Evolutionary conservation across 805 yeast genomes (phyloP).

Genomic region (Zygosaccharomyces bisporus): DNA sequence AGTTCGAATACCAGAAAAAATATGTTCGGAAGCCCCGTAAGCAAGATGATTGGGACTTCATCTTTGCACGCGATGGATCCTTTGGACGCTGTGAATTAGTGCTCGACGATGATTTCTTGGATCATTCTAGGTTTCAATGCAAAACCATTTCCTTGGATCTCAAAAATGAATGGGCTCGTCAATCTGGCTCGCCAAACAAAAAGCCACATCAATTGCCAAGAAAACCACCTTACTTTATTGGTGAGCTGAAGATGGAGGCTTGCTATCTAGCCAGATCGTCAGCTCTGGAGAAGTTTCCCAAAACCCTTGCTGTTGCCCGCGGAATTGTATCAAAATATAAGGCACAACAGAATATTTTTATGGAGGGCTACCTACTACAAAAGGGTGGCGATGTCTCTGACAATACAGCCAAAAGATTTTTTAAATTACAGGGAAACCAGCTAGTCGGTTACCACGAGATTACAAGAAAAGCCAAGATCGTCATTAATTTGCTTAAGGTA

Average conservation of each 20-base stretch:
- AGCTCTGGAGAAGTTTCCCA: slow-evolving; percentile 60
- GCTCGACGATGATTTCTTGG: slow-evolving; percentile 20
- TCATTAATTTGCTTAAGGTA: slow-evolving; percentile 70
- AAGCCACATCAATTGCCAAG: slow-evolving; percentile 21
- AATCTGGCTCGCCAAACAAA: slow-evolving; percentile 6
- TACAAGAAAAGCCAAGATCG: slow-evolving; percentile 65
- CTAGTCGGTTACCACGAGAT: slow-evolving; percentile 73
- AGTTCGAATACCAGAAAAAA: slow-evolving; percentile 38
- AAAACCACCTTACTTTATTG: slow-evolving; percentile 56
- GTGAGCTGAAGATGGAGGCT: slow-evolving; percentile 64
- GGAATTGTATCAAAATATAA: slow-evolving; percentile 40
- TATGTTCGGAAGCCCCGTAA: slow-evolving; percentile 48
- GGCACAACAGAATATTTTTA: slow-evolving; percentile 34
- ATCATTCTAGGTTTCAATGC: slow-evolving; percentile 14
- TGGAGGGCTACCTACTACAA: slow-evolving; percentile 76
- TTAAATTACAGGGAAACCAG: slow-evolving; percentile 65
- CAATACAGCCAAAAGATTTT: slow-evolving; percentile 66
- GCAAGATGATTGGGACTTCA: slow-evolving; percentile 55
- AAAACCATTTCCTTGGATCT: slow-evolving; percentile 15
- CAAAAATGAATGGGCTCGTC: slow-evolving; percentile 72
- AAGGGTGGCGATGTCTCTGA: slow-evolving; percentile 85
- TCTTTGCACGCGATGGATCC: slow-evolving; percentile 82
- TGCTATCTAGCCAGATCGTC: slow-evolving; percentile 63
- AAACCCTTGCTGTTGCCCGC: slow-evolving; percentile 56
- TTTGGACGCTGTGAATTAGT: slow-evolving; percentile 74